Conservation (phyloP, 192 early-diverging fungal genomes). For the Irineochytrium annulatum region DNA sequence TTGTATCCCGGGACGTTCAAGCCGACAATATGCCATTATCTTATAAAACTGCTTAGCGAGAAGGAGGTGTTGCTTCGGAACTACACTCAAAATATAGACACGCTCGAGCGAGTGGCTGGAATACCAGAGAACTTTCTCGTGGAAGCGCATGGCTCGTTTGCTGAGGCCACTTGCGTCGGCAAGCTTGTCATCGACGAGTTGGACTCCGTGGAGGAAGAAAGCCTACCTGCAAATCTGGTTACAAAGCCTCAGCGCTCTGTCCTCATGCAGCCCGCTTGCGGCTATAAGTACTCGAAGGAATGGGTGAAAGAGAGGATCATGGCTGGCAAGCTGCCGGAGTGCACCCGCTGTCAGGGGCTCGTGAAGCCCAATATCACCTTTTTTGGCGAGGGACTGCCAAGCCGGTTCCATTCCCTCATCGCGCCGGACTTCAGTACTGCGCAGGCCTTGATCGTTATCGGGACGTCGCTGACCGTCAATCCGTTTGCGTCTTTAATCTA, state of each 20-base stretch:
- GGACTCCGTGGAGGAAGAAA: constrained; percentile 5
- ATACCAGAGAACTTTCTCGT: constrained; percentile 63
- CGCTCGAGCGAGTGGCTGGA: constrained; percentile 82
- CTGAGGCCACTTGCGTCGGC: constrained; percentile 76
- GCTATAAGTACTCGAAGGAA: constrained; percentile 18
- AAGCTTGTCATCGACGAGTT: constrained; percentile 6
- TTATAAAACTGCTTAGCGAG: constrained; percentile 73
- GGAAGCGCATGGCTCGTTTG: constrained; percentile 95
- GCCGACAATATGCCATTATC: constrained; percentile 87
- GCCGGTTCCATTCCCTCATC: constrained; percentile 49
- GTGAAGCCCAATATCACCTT: constrained; percentile 97
- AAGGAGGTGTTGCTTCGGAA: constrained; percentile 74
- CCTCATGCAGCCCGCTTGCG: constrained; percentile 5
- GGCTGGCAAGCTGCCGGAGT: constrained; percentile 62
- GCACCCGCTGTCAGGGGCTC: constrained; percentile 58
- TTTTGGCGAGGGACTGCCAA: constrained; percentile 87
- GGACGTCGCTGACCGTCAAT: constrained; percentile 83
- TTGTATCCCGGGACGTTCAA: constrained; percentile 70
- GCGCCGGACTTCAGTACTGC: constrained; percentile 35
- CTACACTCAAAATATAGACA: constrained; percentile 98
- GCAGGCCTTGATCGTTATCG: constrained; percentile 91
- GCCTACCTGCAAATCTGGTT: too few relatives aligned
- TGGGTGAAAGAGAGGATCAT: constrained; percentile 28
- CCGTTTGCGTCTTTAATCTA: constrained; percentile 84
- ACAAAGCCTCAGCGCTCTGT: too few relatives aligned